Evolutionary conservation across 129 eudicot species (phyloP).

Genomic region (Centella asiatica): DNA sequence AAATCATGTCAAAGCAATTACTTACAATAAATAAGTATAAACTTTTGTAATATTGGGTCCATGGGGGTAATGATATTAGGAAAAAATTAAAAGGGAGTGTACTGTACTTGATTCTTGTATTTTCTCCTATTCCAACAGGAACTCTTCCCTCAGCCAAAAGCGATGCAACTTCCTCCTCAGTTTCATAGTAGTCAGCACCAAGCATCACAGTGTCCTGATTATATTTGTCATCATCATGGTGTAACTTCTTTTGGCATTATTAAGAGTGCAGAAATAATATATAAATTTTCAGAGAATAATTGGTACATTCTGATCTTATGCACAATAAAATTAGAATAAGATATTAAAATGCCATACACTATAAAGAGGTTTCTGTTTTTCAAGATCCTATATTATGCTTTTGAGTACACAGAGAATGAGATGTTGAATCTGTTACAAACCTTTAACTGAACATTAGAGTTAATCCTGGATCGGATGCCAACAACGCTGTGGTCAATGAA

Average conservation of each 20-base stretch:
- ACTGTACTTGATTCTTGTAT: constrained; percentile 62
- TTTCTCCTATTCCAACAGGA: constrained; percentile 93
- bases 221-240: constrained; percentile 13
- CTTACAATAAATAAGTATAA: neutral
- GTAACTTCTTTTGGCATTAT: constrained; percentile 16
- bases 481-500: constrained; percentile 85
- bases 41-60: too few relatives aligned
- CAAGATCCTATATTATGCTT: neutral
- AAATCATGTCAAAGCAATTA: constrained; percentile 4
- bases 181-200: constrained; percentile 98
- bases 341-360: neutral
- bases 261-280: neutral
- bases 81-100: too few relatives aligned
- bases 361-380: neutral
- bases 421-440: constrained; percentile 25
- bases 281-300: neutral
- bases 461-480: constrained; percentile 86
- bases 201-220: constrained; percentile 96
- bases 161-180: constrained; percentile 59
- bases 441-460: constrained; percentile 74
- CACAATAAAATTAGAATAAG: neutral
- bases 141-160: constrained; percentile 80
- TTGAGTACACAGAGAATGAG: neutral
- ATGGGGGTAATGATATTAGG: too few relatives aligned
- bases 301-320: neutral